Evolutionary conservation across 139 green algal genomes (phyloP).

Genomic region (Chlorella sp.): DNA sequence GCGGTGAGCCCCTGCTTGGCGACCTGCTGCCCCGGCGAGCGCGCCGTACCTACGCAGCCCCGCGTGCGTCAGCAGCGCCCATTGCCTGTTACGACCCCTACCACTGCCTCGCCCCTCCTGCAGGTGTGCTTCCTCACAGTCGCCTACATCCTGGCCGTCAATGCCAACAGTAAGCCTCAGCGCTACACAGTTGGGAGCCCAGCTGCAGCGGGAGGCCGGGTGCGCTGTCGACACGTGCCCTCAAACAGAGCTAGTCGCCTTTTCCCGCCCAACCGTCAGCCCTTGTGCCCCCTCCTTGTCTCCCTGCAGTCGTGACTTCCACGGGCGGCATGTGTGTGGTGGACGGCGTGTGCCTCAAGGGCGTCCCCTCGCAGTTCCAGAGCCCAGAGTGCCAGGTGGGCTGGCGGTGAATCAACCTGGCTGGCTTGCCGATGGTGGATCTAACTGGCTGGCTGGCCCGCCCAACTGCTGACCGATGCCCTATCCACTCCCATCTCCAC

Average conservation of each 20-base stretch:
- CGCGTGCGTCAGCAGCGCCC: background rate
- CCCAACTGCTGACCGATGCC: no score
- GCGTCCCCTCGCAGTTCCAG: background rate
- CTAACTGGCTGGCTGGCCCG: no score
- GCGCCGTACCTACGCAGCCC: no score
- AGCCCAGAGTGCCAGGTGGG: constrained; percentile 17
- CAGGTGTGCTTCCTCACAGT: constrained; percentile 19
- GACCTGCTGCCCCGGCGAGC: no score
- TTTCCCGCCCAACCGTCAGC: no score
- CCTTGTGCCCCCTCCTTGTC: no score
- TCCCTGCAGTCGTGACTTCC: background rate
- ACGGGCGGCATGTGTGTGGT: constrained; percentile 37
- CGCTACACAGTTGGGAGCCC: background rate
- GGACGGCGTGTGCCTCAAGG: constrained; percentile 14
- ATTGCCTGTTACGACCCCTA: background rate
- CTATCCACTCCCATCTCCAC: no score
- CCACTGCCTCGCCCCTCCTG: background rate
- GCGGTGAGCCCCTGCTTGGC: constrained; percentile 20
- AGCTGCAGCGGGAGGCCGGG: background rate
- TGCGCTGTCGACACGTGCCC: no score
- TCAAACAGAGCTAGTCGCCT: no score
- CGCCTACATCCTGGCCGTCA: constrained; percentile 58
- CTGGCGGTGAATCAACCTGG: no score
- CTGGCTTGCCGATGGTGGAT: no score
- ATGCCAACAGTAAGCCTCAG: constrained; percentile 42